These are phyloP conservation scores for Candida sanyiensis DNA, from an alignment of 805 yeast species.

Conservation along the genomic window DNA sequence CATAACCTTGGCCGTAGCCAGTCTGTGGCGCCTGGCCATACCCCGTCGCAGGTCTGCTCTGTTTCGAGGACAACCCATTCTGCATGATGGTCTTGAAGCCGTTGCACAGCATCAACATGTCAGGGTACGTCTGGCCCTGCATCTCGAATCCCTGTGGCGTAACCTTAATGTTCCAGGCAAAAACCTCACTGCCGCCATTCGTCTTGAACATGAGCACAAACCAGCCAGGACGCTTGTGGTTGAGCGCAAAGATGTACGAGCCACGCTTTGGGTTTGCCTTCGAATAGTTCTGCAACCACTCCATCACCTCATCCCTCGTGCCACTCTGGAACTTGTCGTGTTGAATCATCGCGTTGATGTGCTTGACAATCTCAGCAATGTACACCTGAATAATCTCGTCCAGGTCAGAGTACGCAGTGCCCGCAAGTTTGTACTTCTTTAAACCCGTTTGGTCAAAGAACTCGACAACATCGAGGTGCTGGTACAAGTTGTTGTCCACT, in stretches of 20 bases:
- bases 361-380: conserved; percentile 74
- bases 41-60: background rate
- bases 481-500: conserved; percentile 83
- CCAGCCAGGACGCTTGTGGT: conserved; percentile 92
- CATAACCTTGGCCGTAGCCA: too few species aligned
- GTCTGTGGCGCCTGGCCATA: background rate
- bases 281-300: conserved; percentile 84
- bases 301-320: conserved; percentile 69
- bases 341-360: conserved; percentile 76
- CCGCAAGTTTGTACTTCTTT: conserved; percentile 52
- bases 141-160: conserved; percentile 81
- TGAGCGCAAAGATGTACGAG: conserved; percentile 85
- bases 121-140: conserved; percentile 79
- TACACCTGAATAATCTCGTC: conserved; percentile 91
- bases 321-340: conserved; percentile 89
- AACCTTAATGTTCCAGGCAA: conserved; percentile 88
- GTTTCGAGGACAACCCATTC: conserved; percentile 10
- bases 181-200: conserved; percentile 57
- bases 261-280: conserved; percentile 87
- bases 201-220: conserved; percentile 83
- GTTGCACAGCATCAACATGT: conserved; percentile 80
- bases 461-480: conserved; percentile 85
- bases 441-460: conserved; percentile 23
- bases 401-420: conserved; percentile 49
- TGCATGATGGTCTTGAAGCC: conserved; percentile 77